Evolutionary conservation across 1,139 yeast species (phyloP).

Genomic region (Blastobotrys aristatus): DNA sequence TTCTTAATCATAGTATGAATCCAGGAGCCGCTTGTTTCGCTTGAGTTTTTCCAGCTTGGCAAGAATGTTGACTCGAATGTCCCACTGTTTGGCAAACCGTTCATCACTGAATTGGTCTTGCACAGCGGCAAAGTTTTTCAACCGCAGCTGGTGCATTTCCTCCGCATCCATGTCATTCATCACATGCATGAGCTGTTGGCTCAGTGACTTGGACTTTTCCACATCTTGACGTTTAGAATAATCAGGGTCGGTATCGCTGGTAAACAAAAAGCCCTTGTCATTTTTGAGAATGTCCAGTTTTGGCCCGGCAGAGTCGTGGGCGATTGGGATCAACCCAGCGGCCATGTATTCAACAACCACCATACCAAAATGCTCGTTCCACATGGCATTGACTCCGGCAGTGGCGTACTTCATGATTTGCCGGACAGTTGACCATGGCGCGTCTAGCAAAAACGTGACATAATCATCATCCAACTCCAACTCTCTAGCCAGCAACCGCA

Average conservation of each 20-base stretch:
- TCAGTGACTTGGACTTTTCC: conserved; percentile 33
- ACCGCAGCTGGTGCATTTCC: conserved; percentile 44
- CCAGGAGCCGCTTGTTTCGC: conserved; percentile 22
- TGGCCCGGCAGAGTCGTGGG: conserved; percentile 96
- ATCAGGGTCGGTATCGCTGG: conserved; percentile 58
- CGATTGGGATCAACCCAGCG: conserved; percentile 80
- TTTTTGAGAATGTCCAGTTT: conserved; percentile 73
- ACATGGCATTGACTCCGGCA: conserved; percentile 92
- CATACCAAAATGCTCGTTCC: conserved; percentile 99
- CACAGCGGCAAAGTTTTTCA: conserved; percentile 50
- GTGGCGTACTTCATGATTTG: conserved; percentile 52
- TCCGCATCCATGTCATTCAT: conserved; percentile 32
- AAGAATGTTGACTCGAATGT: conserved; percentile 37
- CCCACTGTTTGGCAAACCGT: conserved; percentile 61
- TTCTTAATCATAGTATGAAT: conserved; percentile 21
- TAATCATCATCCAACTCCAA: conserved; percentile 43
- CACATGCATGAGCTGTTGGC: conserved; percentile 42
- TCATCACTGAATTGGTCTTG: conserved; percentile 66
- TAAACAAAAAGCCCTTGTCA: conserved; percentile 70
- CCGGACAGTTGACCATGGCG: conserved; percentile 61
- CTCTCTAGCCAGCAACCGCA: conserved; percentile 45
- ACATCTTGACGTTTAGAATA: conserved; percentile 14
- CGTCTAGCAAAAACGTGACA: conserved; percentile 69
- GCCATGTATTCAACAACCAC: conserved; percentile 93
- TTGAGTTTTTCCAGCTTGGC: conserved; percentile 41